Conservation (phyloP, 768 basidiomycete species). For the Filobasidium floriforme region DNA sequence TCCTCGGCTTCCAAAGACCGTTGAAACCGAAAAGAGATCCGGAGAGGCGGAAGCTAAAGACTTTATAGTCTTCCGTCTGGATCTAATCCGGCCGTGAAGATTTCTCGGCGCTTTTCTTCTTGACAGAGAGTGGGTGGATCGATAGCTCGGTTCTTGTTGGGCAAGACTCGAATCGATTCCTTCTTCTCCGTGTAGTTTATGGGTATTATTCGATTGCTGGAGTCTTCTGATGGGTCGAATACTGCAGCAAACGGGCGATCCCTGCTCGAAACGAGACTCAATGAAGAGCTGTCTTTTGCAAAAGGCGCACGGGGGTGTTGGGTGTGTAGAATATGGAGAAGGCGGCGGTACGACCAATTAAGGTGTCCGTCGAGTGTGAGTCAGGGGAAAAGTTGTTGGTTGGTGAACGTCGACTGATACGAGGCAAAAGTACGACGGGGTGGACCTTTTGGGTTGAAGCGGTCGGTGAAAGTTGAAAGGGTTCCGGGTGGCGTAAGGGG, state of each 20-base stretch:
- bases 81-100: background rate
- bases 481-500: background rate
- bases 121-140: background rate
- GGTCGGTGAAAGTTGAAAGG: background rate
- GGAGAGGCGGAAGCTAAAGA: too few species aligned
- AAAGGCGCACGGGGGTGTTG: background rate
- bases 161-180: too few species aligned
- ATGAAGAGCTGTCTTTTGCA: conserved; percentile 8
- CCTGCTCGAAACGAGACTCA: conserved; percentile 1
- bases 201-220: too few species aligned
- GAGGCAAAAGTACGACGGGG: too few species aligned
- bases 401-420: too few species aligned
- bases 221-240: background rate
- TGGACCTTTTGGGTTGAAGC: background rate
- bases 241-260: background rate
- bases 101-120: background rate
- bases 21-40: background rate
- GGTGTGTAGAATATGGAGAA: background rate
- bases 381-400: too few species aligned
- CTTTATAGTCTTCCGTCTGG: too few species aligned
- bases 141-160: too few species aligned
- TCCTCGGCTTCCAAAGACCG: background rate
- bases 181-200: too few species aligned
- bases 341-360: conserved; percentile 1
- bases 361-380: conserved; percentile 2